Evolutionary conservation across 2,329 filamentous ascomycete genomes (phyloP), one percentile per base, ranked within the genome.

Genomic region (Fusarium burgessii): DNA sequence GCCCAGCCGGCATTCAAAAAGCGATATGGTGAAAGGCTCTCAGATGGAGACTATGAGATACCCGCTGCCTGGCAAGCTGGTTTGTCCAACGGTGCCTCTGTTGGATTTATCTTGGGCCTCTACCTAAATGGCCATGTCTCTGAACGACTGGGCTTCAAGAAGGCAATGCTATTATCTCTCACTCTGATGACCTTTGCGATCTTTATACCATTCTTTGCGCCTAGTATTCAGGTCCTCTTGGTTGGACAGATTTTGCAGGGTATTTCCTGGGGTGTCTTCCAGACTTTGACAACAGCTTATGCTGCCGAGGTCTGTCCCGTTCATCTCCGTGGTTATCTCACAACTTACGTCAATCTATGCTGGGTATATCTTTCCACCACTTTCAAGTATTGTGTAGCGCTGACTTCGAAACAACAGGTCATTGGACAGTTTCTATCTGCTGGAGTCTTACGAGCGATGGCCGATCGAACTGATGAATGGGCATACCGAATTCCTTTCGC

Each of bases 111-210:
- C 4, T 60, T 72, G 11, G 67, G 71, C 15, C 43, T 56, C 20
- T 63, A 64, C 56, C 57, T 70, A 51, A 72, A 71, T 17, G 70
- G 67, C 12, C 64, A 55, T 51, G 58, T 61, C 6, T 68, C 65
- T 5, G 67, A 56, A 5, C 51, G 50, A 9, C 68, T 57, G 17
- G 71, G 71, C 13, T 72, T 69, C 43, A 58, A 86, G 15, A 85
- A 84, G 74, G 89, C 86, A 8, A 83, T 90, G 18, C 14, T 33
- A 1, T 66, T 84, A 89, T 35, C 81, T 71, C 13, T 86, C 84
- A 6, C 61, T 87, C 45, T 66, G 78, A 6, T 51, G 6, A 65
- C 70, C 0, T 72, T 62, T 13, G 69, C 78, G 45, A 73, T 79
- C 20, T 78, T 78, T 20, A 73, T 79, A 15, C 71, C 74, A 6